A percentile compares a stretch with the other conserved stretches of the same genome.
These are phyloP conservation scores for Pleurotus tuber-regium DNA, from an alignment of 768 basidiomycete genomes.

Conservation along the genomic window DNA sequence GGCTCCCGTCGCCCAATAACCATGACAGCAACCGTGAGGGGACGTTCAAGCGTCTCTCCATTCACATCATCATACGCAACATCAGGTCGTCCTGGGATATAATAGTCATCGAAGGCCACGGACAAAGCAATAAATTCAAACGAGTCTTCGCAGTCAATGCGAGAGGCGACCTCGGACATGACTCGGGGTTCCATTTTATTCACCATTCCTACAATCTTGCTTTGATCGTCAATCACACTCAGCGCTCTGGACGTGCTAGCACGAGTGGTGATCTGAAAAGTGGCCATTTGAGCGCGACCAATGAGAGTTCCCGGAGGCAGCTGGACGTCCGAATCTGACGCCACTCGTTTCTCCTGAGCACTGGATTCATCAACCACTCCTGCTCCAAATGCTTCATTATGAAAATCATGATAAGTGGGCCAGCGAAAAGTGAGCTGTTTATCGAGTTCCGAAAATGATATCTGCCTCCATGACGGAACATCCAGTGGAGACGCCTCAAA, in stretches of 20 bases:
- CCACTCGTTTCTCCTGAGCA: too few relatives aligned
- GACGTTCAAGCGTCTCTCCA: neutral
- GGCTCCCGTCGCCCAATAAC: neutral
- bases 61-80: neutral
- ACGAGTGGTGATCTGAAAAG: neutral
- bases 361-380: neutral
- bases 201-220: neutral
- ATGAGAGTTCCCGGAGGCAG: neutral
- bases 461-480: neutral
- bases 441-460: neutral
- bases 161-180: neutral
- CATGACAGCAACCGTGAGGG: neutral
- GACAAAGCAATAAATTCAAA: slow-evolving; percentile 6
- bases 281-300: neutral
- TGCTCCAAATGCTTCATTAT: neutral
- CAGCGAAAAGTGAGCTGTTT: neutral
- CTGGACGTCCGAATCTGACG: too few relatives aligned
- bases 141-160: neutral
- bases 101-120: neutral
- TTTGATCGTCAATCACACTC: neutral
- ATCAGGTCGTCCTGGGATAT: neutral
- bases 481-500: neutral
- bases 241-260: neutral
- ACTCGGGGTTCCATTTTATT: neutral
- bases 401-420: slow-evolving; percentile 3